These are phyloP conservation scores for Simplicillium aogashimaense DNA, from an alignment of 2,329 filamentous ascomycete species.

Conservation along the genomic window DNA sequence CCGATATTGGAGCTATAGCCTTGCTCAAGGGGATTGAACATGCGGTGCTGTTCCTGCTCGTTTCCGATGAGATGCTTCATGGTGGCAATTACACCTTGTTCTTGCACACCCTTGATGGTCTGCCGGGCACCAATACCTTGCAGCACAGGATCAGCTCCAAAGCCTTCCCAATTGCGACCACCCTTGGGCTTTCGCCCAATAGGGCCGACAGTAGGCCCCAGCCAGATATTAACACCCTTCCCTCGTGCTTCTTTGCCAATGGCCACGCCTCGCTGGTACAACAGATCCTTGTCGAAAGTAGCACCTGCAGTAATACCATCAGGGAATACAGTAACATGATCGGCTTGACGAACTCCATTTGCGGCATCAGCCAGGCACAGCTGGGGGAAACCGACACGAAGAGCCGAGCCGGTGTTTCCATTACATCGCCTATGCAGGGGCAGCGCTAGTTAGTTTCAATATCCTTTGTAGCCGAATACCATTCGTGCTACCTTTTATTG, in stretches of 20 bases:
- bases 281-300: conserved; percentile 64
- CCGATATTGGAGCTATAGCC: conserved; percentile 67
- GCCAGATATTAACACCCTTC: conserved; percentile 62
- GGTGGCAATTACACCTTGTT: conserved; percentile 45
- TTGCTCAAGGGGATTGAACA: conserved; percentile 40
- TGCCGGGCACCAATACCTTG: conserved; percentile 69
- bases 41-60: conserved; percentile 55
- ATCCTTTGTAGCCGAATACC: background rate
- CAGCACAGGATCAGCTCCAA: conserved; percentile 59
- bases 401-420: conserved; percentile 65
- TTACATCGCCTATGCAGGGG: conserved; percentile 46
- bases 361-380: conserved; percentile 65
- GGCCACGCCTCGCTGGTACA: conserved; percentile 57
- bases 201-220: conserved; percentile 63
- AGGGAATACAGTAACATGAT: conserved; percentile 69
- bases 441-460: conserved; percentile 1
- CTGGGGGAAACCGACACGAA: conserved; percentile 60
- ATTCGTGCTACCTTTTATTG: no score
- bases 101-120: conserved; percentile 65
- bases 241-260: conserved; percentile 63
- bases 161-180: conserved; percentile 68
- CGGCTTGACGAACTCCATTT: conserved; percentile 60
- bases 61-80: conserved; percentile 47
- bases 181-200: conserved; percentile 63
- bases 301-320: conserved; percentile 69